A percentile compares a stretch with the other conserved stretches of the same genome.
These are phyloP conservation scores for Colletotrichum horii DNA, from an alignment of 2,329 filamentous ascomycete species.

Conservation along the genomic window DNA sequence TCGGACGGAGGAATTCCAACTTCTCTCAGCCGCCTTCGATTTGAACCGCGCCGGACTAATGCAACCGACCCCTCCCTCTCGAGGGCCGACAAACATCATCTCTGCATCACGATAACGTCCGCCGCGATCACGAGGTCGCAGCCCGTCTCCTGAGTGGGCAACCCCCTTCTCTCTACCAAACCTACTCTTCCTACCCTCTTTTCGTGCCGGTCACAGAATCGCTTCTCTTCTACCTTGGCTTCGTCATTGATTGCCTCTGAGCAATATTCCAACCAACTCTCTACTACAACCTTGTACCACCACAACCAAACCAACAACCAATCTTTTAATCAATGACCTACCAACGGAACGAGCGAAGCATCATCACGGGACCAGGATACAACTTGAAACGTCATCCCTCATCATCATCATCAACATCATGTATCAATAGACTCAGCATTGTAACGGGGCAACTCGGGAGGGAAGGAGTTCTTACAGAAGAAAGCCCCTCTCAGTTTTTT, in stretches of 20 bases:
- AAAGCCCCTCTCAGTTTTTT: not conserved
- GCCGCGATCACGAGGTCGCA: not conserved
- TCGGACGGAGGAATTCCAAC: not conserved
- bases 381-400: conserved; percentile 1
- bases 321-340: conserved; percentile 20
- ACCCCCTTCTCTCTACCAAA: not conserved
- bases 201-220: conserved; percentile 10
- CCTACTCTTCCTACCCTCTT: not conserved
- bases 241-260: conserved; percentile 8
- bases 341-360: conserved; percentile 18
- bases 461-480: not conserved
- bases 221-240: not conserved
- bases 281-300: conserved; percentile 4
- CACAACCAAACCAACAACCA: not conserved
- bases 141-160: not conserved
- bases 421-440: conserved; percentile 14
- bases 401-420: not conserved
- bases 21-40: not conserved
- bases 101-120: not conserved
- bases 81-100: not conserved
- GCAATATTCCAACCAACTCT: not conserved
- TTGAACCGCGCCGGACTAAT: not conserved
- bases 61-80: not conserved
- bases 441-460: not conserved
- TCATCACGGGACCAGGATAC: conserved; percentile 14